Evolutionary conservation across 352 stramenopile genomes (phyloP).

Genomic region (Hyaloperonospora arabidopsidis): DNA sequence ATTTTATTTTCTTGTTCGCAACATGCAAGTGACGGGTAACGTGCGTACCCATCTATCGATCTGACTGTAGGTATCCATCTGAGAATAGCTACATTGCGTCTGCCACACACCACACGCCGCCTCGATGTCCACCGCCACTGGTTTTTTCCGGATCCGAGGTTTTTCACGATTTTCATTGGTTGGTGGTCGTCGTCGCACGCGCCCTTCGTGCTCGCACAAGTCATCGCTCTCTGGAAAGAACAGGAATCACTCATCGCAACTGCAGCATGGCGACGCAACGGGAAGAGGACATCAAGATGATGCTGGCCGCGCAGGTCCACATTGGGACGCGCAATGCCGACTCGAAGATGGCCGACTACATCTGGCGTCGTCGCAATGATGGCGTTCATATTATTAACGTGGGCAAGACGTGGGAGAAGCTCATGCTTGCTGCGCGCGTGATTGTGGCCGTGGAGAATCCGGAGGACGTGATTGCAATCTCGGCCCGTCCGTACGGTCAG

Average conservation of each 20-base stretch:
- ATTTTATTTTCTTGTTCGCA: no score
- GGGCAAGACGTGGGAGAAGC: conserved; percentile 99
- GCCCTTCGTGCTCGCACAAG: conserved; percentile 13
- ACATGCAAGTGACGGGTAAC: not conserved
- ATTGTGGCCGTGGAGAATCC: conserved; percentile 99
- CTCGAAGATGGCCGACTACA: conserved; percentile 98
- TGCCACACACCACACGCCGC: conserved; percentile 13
- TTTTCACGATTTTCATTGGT: conserved; percentile 10
- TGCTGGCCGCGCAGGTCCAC: conserved; percentile 99
- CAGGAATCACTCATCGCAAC: conserved; percentile 41
- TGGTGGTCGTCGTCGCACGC: conserved; percentile 20
- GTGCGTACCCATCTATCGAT: conserved; percentile 3
- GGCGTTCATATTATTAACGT: conserved; percentile 99
- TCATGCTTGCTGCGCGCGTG: conserved; percentile 98
- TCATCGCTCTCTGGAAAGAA: conserved; percentile 44
- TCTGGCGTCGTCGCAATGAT: conserved; percentile 98
- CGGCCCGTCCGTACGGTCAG: conserved; percentile 97
- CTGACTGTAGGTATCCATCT: conserved; percentile 12
- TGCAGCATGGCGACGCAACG: conserved; percentile 77
- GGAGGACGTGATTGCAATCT: conserved; percentile 98
- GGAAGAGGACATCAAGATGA: conserved; percentile 99
- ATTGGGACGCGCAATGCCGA: conserved; percentile 99
- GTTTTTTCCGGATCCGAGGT: not conserved
- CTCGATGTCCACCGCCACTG: not conserved
- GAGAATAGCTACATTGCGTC: conserved; percentile 23